Conservation (phyloP, 73 alveolate species). For the Urostyla sp. region DNA sequence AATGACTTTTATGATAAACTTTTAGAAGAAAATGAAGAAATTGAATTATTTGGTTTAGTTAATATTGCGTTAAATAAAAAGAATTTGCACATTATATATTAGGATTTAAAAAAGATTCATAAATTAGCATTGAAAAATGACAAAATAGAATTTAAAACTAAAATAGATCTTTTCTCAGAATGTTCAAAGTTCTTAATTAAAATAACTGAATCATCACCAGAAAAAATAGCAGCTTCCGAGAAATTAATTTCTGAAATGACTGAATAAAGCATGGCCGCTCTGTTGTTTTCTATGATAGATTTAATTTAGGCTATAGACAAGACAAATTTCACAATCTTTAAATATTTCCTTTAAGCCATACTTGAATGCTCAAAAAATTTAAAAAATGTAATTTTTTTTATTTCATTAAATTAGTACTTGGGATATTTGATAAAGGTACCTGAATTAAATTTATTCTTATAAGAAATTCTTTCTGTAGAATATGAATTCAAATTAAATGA, state of each 20-base stretch:
- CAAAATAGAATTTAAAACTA: constrained; percentile 66
- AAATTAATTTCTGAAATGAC: constrained; percentile 36
- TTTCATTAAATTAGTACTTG: constrained; percentile 3
- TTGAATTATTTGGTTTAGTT: constrained; percentile 64
- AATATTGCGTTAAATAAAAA: constrained; percentile 64
- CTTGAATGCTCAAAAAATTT: constrained; percentile 62
- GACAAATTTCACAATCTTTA: constrained; percentile 41
- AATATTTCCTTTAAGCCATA: constrained; percentile 63
- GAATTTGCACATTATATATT: constrained; percentile 43
- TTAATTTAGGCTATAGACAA: constrained; percentile 48
- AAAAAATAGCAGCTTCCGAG: constrained; percentile 17
- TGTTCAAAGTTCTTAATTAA: constrained; percentile 57
- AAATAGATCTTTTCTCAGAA: constrained; percentile 65
- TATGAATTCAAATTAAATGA: constrained; percentile 51
- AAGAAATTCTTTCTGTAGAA: constrained; percentile 38
- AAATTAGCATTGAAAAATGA: constrained; percentile 52
- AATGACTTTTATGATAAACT: constrained; percentile 48
- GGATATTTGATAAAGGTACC: constrained; percentile 25
- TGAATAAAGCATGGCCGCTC: constrained; percentile 51
- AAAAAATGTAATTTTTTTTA: constrained; percentile 11
- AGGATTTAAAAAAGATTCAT: constrained; percentile 63
- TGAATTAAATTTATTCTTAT: constrained; percentile 34
- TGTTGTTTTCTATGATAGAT: constrained; percentile 37
- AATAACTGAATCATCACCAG: constrained; percentile 22
- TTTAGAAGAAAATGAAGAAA: constrained; percentile 38